These are phyloP conservation scores for Ampelomyces quisqualis DNA, from an alignment of 2,329 filamentous ascomycete genomes.

Conservation along the genomic window DNA sequence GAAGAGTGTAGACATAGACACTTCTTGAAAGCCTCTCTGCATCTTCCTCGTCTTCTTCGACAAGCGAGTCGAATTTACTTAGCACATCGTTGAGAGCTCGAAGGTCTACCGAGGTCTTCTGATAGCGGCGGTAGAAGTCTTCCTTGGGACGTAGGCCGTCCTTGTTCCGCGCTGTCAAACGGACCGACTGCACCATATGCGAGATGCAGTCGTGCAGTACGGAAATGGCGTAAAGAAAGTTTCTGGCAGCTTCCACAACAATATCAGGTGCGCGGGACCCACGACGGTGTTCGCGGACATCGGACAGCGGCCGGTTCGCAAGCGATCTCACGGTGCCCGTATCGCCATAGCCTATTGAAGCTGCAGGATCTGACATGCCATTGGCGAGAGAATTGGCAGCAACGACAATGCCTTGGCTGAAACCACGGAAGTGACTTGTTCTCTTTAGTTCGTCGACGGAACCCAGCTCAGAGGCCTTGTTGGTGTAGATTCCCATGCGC, in stretches of 20 bases:
- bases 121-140: constrained; percentile 57
- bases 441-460: constrained; percentile 55
- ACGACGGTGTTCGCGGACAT: constrained; percentile 58
- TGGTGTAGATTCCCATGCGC: constrained; percentile 61
- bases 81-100: constrained; percentile 58
- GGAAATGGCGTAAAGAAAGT: constrained; percentile 57
- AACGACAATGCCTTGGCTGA: constrained; percentile 58
- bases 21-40: constrained; percentile 40
- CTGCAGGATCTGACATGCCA: constrained; percentile 36
- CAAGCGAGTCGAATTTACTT: constrained; percentile 51
- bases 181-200: constrained; percentile 42
- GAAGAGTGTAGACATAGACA: constrained; percentile 38
- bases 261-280: constrained; percentile 51
- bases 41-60: constrained; percentile 54
- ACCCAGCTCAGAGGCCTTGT: constrained; percentile 57
- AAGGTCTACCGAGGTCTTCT: constrained; percentile 58
- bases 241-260: constrained; percentile 57
- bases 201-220: constrained; percentile 48
- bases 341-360: constrained; percentile 38
- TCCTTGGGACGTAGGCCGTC: constrained; percentile 44
- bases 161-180: constrained; percentile 46
- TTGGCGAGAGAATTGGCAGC: constrained; percentile 27
- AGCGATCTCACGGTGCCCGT: constrained; percentile 37
- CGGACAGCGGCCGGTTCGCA: constrained; percentile 55
- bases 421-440: constrained; percentile 57